Evolutionary conservation across 495 filamentous ascomycete genomes (phyloP), one percentile per base, ranked within the genome.

Genomic region (Neurospora sp.): DNA sequence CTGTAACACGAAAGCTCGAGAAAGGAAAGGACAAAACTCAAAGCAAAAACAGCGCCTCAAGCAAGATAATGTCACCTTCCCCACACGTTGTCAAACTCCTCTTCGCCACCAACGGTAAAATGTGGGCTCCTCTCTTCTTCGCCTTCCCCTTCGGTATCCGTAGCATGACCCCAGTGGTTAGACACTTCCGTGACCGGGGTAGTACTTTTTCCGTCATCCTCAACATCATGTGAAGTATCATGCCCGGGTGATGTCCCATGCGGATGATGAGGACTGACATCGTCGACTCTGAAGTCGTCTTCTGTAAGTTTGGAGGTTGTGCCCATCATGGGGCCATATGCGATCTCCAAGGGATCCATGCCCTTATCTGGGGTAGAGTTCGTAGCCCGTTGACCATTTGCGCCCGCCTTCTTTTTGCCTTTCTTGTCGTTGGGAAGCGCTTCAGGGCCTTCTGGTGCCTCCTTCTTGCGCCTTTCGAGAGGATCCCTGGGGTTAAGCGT

Each of bases 41-140:
- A 71, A 68, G 20, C 45, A 44, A 39, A 65, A 39, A 61, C 39
- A 40, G 6, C 53, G 53, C 14, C 27, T 37, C 53, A 65, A 27
- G 53, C 53, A 65, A 61, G 6, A 16, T 40, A 27, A 7, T 18
- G 16, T 77, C 71, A 78, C 69, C 71, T 78, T 18, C 77, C 77
- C 80, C 80, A 81, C 4, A 80, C 77, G 69, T 81, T 81, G 27
- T 61, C 72, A 65, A 79, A 79, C 40, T 79, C 79, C 14, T 81
- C 78, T 39, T 77, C 80, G 5, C 75, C 74, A 2, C 70, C 75
- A n/a, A 75, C 14, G 4, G 53, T 72, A 45, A 79, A 81, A 3
- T 69, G 69, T 4, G 78, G 71, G 39, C 31, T 73, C 5, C 72
- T 65, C 20, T 37, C 35, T 5, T 69, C 68, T 6, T 68, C 71